phyloP scores from a whole-genome alignment of 1,284 basidiomycete species.

The Takashimella tepidaria region DNA sequence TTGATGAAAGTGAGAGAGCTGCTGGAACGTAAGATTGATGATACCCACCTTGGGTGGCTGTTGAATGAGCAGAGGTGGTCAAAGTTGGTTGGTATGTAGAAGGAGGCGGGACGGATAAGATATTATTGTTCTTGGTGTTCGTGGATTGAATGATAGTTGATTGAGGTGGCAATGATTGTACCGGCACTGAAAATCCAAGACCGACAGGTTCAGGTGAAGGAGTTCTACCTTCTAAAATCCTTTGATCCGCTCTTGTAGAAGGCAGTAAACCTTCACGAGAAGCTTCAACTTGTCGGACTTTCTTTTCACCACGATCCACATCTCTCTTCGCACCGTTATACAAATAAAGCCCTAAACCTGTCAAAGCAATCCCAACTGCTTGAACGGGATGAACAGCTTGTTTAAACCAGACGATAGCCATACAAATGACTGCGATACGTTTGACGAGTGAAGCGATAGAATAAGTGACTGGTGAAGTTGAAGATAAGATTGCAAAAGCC shows the following conservation, averaged over 20 bases:
- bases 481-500: conserved; percentile 90
- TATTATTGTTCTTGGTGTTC: background rate
- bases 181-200: background rate
- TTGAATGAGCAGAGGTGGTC: background rate
- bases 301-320: conserved; percentile 87
- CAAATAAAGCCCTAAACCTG: conserved; percentile 87
- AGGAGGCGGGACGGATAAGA: background rate
- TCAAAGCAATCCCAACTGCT: conserved; percentile 77
- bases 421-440: conserved; percentile 94
- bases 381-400: conserved; percentile 82
- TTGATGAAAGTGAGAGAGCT: no score
- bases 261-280: conserved; percentile 52
- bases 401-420: conserved; percentile 95
- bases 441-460: conserved; percentile 97
- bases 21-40: no score
- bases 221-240: conserved; percentile 28
- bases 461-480: conserved; percentile 97
- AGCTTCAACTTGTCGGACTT: conserved; percentile 69
- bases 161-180: background rate
- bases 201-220: background rate
- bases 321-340: conserved; percentile 92
- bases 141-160: background rate
- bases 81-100: background rate
- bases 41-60: no score
- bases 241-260: conserved; percentile 33